Conservation (phyloP, 2,329 filamentous ascomycete genomes). For the Blastomyces emzantsi region DNA sequence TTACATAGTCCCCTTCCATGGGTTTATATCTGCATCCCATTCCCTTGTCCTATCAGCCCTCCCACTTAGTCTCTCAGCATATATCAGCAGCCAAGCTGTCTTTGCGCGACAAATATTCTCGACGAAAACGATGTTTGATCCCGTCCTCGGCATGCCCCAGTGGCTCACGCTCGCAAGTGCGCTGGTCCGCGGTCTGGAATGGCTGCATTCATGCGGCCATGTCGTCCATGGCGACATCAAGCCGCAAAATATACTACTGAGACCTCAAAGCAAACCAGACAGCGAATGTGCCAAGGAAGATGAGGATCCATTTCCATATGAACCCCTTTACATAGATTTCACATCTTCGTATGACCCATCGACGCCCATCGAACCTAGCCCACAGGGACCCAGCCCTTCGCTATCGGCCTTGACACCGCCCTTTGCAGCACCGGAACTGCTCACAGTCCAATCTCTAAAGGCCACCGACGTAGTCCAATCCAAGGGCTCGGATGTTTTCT, state of each 20-base stretch:
- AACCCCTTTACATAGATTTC: constrained; percentile 39
- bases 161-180: constrained; percentile 36
- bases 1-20: constrained; percentile 39
- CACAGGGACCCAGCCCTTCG: constrained; percentile 14
- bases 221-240: constrained; percentile 44
- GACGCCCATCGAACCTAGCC: constrained; percentile 7
- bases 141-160: constrained; percentile 32
- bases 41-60: constrained; percentile 40
- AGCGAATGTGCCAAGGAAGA: constrained; percentile 11
- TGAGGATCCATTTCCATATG: constrained; percentile 26
- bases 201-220: constrained; percentile 34
- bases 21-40: constrained; percentile 31
- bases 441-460: constrained; percentile 25
- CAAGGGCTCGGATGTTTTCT: constrained; percentile 38
- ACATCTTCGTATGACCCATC: constrained; percentile 31
- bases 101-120: constrained; percentile 25
- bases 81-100: constrained; percentile 31
- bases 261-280: constrained; percentile 12
- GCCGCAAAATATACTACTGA: constrained; percentile 38
- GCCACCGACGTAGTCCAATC: constrained; percentile 29
- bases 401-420: constrained; percentile 37
- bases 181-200: constrained; percentile 35
- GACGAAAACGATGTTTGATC: constrained; percentile 39
- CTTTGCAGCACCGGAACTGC: constrained; percentile 39
- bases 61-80: constrained; percentile 34